Evolutionary conservation across 2,329 filamentous ascomycete genomes (phyloP), one percentile per base, ranked within the genome.

Genomic region (Penicillium sp.): DNA sequence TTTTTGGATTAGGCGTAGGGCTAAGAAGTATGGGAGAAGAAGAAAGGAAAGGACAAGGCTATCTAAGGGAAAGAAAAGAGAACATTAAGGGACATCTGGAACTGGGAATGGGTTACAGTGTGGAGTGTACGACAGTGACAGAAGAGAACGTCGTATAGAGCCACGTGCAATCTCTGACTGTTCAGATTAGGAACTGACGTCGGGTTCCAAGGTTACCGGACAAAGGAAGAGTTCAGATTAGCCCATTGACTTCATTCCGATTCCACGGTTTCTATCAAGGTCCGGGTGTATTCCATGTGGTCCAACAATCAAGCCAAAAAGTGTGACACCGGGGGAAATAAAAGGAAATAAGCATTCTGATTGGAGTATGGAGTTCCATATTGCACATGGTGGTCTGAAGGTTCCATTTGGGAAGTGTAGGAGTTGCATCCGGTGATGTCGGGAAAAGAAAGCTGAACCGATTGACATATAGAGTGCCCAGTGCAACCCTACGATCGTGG

Each of bases 391-490:
- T 50, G 15, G 31, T 39, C 38, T 45, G 33, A 64, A 58, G 61
- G 65, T 67, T 56, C 53, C 65, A 67, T 66, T 53, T 55, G 33
- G 48, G 47, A 53, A 60, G 58, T 55, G 34, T 29, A 60, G 56
- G 43, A 64, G 64, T 72, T 70, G 70, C 70, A 71, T 71, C 61
- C 65, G 66, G 66, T 60, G 60, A 65, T 58, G 56, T 65, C 59
- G 59, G 58, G 36, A 59, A 52, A 65, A 23, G 23, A 23, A 63
- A 61, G 49, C 60, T 57, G 60, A 55, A 60, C 52, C 50, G 8
- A 19, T 21, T 19, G 36, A 39, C 44, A 44, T 29, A 52, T 4
- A 29, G 21, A 36, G 29, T 15, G 27, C 16, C 7, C 29, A 25
- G 53, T 69, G 68, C 59, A 68, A 70, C 68, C 63, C 51, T 65